Percentiles rank a stretch among this genome's conserved stretches.
phyloP scores from a whole-genome alignment of 176 grass and related monocot genomes.

The Musa itinerans region DNA sequence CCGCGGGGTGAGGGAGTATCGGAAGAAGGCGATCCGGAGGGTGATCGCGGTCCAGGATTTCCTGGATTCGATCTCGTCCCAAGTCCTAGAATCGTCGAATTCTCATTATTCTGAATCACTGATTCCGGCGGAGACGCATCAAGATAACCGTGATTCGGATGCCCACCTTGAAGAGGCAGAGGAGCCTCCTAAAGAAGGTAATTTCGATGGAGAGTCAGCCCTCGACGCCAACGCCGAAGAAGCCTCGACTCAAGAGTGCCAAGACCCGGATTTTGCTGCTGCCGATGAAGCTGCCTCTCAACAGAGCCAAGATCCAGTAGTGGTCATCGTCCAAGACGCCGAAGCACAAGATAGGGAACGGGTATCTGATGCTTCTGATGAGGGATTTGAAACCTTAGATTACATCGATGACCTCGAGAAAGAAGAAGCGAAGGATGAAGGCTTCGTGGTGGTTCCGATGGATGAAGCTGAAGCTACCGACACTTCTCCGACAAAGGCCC shows the following conservation, averaged over 20 bases:
- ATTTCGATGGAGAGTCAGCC: neutral
- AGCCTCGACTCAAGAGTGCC: neutral
- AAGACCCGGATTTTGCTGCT: neutral
- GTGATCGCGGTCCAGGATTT: slow-evolving; percentile 5
- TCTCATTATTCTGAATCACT: neutral
- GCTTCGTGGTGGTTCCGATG: neutral
- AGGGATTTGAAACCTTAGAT: neutral
- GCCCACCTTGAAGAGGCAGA: neutral
- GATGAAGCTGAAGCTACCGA: neutral
- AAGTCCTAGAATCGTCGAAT: neutral
- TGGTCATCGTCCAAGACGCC: neutral
- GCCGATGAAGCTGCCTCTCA: neutral
- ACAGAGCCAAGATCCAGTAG: neutral
- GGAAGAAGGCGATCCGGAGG: slow-evolving; percentile 9
- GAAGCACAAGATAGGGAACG: neutral
- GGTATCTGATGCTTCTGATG: neutral
- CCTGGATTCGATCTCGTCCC: neutral
- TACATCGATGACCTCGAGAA: neutral
- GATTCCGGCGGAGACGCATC: neutral
- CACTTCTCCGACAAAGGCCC: neutral
- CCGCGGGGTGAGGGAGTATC: neutral
- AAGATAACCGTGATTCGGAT: neutral
- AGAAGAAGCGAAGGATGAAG: neutral
- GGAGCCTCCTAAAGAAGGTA: neutral
- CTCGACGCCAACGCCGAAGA: neutral